Evolutionary conservation across 176 grass and related monocot species (phyloP).

Genomic region (Olyra latifolia): DNA sequence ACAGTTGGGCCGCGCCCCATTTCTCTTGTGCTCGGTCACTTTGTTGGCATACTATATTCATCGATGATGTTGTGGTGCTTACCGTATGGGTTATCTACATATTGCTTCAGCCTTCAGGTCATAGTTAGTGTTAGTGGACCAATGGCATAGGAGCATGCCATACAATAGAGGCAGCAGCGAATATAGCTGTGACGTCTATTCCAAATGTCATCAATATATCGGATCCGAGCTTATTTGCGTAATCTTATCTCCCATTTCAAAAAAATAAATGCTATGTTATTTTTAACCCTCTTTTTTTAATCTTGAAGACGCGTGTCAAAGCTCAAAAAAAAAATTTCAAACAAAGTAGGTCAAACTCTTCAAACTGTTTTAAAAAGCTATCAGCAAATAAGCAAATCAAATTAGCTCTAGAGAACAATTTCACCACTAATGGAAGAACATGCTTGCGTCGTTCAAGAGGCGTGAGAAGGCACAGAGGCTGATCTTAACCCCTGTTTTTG

Average conservation of each 20-base stretch:
- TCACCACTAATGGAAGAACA: background rate
- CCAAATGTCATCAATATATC: background rate
- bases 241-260: too few relatives aligned
- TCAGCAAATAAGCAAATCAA: too few relatives aligned
- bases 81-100: background rate
- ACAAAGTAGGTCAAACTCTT: too few relatives aligned
- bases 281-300: too few relatives aligned
- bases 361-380: too few relatives aligned
- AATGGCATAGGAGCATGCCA: background rate
- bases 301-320: too few relatives aligned
- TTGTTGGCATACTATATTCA: background rate
- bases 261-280: too few relatives aligned
- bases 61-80: background rate
- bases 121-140: too few relatives aligned
- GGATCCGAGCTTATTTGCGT: too few relatives aligned
- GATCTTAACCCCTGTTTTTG: too few relatives aligned
- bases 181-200: background rate
- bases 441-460: background rate
- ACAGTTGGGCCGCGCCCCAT: background rate
- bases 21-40: background rate
- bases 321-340: too few relatives aligned
- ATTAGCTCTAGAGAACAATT: background rate
- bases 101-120: too few relatives aligned
- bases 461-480: background rate
- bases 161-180: background rate